Conservation (phyloP, 2,329 filamentous ascomycete species). For the Dryadomyces quercus-mongolicae region DNA sequence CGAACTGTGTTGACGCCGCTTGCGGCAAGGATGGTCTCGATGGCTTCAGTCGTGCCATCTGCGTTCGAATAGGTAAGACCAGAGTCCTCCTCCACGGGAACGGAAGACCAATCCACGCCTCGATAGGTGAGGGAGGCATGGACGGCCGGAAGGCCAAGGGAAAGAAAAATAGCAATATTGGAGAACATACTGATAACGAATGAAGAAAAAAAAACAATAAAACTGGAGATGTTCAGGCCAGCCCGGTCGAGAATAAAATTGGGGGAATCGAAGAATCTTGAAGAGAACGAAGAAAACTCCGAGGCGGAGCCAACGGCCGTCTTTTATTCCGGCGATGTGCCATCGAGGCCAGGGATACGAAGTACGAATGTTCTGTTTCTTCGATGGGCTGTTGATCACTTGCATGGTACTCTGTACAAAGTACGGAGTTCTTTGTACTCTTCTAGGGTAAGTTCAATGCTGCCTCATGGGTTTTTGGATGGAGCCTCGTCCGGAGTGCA, state of each 20-base stretch:
- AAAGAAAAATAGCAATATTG: not conserved
- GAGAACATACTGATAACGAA: not conserved
- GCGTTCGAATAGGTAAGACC: slow-evolving; percentile 49
- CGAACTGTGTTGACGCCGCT: slow-evolving; percentile 58
- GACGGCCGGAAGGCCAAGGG: not conserved
- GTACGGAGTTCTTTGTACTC: not conserved
- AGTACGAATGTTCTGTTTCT: not conserved
- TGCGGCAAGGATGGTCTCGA: slow-evolving; percentile 50
- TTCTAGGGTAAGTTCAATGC: not conserved
- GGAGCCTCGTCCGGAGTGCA: not conserved
- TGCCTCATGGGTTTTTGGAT: not conserved
- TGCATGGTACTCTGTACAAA: too few relatives aligned
- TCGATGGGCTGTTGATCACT: not conserved
- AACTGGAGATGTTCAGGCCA: not conserved
- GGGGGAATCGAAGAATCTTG: too few relatives aligned
- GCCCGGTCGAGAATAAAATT: not conserved
- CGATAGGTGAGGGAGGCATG: slow-evolving; percentile 41
- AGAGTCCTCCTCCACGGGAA: slow-evolving; percentile 47
- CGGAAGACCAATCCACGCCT: slow-evolving; percentile 61
- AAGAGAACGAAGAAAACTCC: not conserved
- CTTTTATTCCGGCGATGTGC: not conserved
- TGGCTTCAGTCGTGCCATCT: slow-evolving; percentile 34
- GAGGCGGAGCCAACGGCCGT: not conserved
- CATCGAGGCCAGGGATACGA: not conserved
- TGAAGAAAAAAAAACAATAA: too few relatives aligned